These are phyloP conservation scores for Pilatotrama ljubarskyi DNA, from an alignment of 768 basidiomycete genomes.

Conservation along the genomic window DNA sequence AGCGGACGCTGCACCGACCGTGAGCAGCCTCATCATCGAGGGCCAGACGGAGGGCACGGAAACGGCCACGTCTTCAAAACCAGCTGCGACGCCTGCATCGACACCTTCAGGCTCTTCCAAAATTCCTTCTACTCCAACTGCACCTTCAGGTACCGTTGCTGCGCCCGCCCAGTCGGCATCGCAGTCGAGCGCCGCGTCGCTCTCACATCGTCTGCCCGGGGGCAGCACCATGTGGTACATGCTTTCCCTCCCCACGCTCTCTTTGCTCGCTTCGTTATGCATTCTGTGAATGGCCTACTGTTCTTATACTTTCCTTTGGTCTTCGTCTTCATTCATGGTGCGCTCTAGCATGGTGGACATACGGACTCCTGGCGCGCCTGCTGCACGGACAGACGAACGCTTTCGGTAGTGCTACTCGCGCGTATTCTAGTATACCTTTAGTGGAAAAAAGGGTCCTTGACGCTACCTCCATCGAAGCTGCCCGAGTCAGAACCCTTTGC, in stretches of 20 bases:
- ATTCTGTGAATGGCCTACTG: conserved; percentile 9
- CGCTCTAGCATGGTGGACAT: background rate
- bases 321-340: background rate
- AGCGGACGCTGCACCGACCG: conserved; percentile 12
- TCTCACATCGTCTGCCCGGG: conserved; percentile 1
- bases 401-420: background rate
- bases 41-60: background rate
- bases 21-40: conserved; percentile 12
- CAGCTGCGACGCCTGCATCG: background rate
- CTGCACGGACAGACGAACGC: background rate
- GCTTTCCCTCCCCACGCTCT: conserved; percentile 5
- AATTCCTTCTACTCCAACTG: background rate
- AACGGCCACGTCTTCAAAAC: background rate
- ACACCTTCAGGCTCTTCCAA: background rate
- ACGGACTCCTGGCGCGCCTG: background rate
- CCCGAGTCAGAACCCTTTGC: background rate
- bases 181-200: background rate
- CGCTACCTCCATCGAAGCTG: background rate
- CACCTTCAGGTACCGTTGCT: background rate
- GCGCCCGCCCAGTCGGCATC: background rate
- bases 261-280: conserved; percentile 11
- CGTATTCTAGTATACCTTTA: background rate
- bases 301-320: background rate
- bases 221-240: background rate
- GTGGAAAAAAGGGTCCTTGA: background rate